These are phyloP conservation scores for Exserohilum turcica DNA, from an alignment of 2,329 filamentous ascomycete species.

Conservation along the genomic window DNA sequence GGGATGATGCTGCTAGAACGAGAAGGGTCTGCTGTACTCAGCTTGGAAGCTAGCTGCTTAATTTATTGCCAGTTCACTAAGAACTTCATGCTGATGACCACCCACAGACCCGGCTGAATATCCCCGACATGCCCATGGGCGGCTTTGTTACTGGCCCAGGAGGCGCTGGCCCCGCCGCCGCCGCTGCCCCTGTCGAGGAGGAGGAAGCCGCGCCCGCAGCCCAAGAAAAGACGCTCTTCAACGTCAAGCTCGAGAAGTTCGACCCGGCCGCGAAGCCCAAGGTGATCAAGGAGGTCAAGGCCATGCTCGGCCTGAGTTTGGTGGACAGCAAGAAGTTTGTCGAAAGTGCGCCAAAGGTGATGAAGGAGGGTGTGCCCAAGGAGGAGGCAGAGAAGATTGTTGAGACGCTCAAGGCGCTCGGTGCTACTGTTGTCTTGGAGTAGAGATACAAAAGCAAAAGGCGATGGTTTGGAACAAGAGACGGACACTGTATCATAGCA, in stretches of 20 bases:
- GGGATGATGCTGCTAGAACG: background rate
- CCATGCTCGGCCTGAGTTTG: slow-evolving; percentile 88
- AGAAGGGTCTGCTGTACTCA: background rate
- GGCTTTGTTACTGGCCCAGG: slow-evolving; percentile 74
- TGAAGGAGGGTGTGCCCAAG: slow-evolving; percentile 99
- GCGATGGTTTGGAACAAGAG: slow-evolving; percentile 7
- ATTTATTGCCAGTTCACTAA: background rate
- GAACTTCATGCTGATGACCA: slow-evolving; percentile 1
- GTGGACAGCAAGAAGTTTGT: slow-evolving; percentile 99
- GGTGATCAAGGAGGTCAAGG: slow-evolving; percentile 99
- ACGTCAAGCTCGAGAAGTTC: slow-evolving; percentile 88
- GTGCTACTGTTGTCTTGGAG: slow-evolving; percentile 89
- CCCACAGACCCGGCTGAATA: slow-evolving; percentile 84
- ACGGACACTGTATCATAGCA: slow-evolving; percentile 42
- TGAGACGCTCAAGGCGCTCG: slow-evolving; percentile 88
- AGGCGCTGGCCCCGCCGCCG: slow-evolving; percentile 62
- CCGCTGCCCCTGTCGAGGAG: slow-evolving; percentile 71
- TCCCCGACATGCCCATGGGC: slow-evolving; percentile 94
- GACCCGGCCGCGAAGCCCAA: slow-evolving; percentile 92
- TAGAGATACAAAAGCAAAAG: slow-evolving; percentile 54
- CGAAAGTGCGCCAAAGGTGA: slow-evolving; percentile 93
- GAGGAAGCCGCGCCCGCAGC: slow-evolving; percentile 86
- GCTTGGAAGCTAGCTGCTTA: background rate
- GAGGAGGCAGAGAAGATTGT: slow-evolving; percentile 99
- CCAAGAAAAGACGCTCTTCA: slow-evolving; percentile 96